Percentiles rank a stretch among this genome's conserved stretches.
Evolutionary conservation across 805 yeast genomes (phyloP).

Genomic region (Hanseniaspora singularis): DNA sequence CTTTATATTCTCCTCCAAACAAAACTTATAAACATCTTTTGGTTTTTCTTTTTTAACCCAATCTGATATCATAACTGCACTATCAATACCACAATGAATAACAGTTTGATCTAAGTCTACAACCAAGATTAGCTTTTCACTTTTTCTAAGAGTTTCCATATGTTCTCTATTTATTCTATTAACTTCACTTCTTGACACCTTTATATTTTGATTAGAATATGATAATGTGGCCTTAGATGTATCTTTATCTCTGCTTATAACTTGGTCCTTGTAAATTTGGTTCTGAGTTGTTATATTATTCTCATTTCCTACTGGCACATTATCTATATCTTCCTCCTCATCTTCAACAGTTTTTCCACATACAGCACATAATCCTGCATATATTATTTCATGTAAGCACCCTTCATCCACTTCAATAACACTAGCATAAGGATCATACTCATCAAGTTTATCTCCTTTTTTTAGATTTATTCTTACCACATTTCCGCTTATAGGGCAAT

Average conservation of each 20-base stretch:
- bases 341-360: slow-evolving; percentile 71
- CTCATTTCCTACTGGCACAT: not conserved
- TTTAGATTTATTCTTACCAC: not conserved
- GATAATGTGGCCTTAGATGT: slow-evolving; percentile 54
- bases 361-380: slow-evolving; percentile 85
- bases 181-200: slow-evolving; percentile 78
- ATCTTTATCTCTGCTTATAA: slow-evolving; percentile 15
- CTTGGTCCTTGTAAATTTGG: not conserved
- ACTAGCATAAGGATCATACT: slow-evolving; percentile 10
- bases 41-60: slow-evolving; percentile 88
- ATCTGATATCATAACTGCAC: slow-evolving; percentile 66
- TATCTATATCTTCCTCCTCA: slow-evolving; percentile 50
- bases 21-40: slow-evolving; percentile 66
- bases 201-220: slow-evolving; percentile 74
- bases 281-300: not conserved
- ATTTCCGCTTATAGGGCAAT: slow-evolving; percentile 10
- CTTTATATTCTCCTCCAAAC: slow-evolving; percentile 58
- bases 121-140: slow-evolving; percentile 68
- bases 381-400: slow-evolving; percentile 85
- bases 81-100: slow-evolving; percentile 95
- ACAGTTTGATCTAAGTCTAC: slow-evolving; percentile 97
- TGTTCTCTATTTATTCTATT: slow-evolving; percentile 62
- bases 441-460: slow-evolving; percentile 1
- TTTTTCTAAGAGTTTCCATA: slow-evolving; percentile 46
- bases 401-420: slow-evolving; percentile 59